Evolutionary conservation across 257 asterid species (phyloP), one percentile per base, ranked within the genome.

Genomic region (Salvia hispanica): DNA sequence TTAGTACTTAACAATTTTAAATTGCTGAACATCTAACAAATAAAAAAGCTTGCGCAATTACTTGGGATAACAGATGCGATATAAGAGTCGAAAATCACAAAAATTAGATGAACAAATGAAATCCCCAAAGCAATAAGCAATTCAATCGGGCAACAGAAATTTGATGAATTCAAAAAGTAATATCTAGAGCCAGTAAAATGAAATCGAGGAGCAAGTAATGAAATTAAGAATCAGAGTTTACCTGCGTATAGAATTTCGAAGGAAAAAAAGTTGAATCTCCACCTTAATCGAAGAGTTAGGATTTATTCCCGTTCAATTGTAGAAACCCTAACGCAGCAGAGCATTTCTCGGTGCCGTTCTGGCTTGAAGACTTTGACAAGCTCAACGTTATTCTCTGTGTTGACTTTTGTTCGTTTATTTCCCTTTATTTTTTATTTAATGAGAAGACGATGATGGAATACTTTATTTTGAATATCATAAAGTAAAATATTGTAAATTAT

Each of bases 321-420:
- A 56, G 64, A 48, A 82, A 74, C 80, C 82, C 80, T 65, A 76
- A 56, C 63, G 47, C 39, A 64, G 46, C 40, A 13, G 52, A 50
- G 77, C 76, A 75, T 47, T 52, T 47, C 31, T 77, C 57, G 46
- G 67, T 31, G 43, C 2, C 7, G 43, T 31, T 33, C 70, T 34
- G 53, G 56, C 31, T 36, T 73, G 54, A 72, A 67, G 78, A 59
- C 28, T 66, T 46, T 76, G 62, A 48, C 82, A 74, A 73, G 83
- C 64, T 18, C 79, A 71, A 67, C 72, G 50, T 54, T 9, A 66
- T 21, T 21, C 25, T 21, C 25, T 21, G 25, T 21, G 25, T 21
- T 25, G 31, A 25, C 31, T 25, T 25, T 25, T 25, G 31, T 25
- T 25, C 31, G 31, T 25, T 25, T 25, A 25, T 25, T 25, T 25